Base-by-base conservation (phyloP, 768 basidiomycete genomes). In the Naganishia kalamii region DNA sequence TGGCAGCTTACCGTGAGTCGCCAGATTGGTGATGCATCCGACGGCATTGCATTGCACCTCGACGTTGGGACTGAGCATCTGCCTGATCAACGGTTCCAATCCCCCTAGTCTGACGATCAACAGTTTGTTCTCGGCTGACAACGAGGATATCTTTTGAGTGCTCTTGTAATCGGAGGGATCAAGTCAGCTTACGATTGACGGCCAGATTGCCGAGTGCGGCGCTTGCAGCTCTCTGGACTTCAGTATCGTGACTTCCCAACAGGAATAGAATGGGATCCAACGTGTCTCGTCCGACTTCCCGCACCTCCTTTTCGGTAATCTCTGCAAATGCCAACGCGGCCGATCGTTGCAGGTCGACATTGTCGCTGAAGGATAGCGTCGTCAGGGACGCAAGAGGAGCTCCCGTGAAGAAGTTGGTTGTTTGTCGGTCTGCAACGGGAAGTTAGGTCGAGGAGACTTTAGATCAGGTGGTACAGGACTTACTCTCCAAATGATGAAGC, bases 41-140 rank as follows among this genome's bases (percentile, higher is more conserved):
- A 99, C 96, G 30, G 96, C 96, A 76, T 99, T 99, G 81, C 96
- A 99, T 79, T 98, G 96, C 1, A 99, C 96, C 77, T 99, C 96
- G 44, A 98, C 94, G 74, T 98, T 99, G 1, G 93, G 92, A 70
- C 89, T 92, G 61, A 97, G 86, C 96, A 99, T 99, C 79, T 99
- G 96, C 63, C 93, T 87, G 72, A 99, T 98, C 71, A 99, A 83
- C 51, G 94, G 96, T 77, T 99, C 96, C 47, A 99, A 85, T 62
- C 96, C 96, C 51, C 94, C 94, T 33, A 99, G 85, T 79, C 92
- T 91, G 71, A 99, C 96, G 71, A 99, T 98, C 75, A 98, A 87
- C 69, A 98, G 84, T 79, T 99, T 99, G 84, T 99, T 99, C 79
- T 98, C 96, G 63, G 92, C 94, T 99, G 23, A 70, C 19, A 10